Evolutionary conservation across 345 rosid genomes (phyloP), one percentile per base, ranked within the genome.

Genomic region (Lepidium aucheri): DNA sequence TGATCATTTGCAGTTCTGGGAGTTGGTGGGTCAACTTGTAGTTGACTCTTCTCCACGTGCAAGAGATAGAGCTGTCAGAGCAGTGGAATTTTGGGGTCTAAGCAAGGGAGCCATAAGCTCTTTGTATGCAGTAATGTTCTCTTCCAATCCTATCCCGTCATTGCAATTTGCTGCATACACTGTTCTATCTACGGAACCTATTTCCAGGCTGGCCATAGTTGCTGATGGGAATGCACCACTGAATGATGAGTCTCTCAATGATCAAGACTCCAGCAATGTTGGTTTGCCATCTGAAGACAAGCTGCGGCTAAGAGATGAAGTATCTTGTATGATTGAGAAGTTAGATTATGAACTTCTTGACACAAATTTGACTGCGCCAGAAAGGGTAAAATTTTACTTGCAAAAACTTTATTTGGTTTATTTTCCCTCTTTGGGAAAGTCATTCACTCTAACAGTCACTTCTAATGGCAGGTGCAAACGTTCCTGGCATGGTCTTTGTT

Each of bases 31-130:
- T 50, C 70, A 76, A 50, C 80, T 80, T 61, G 86, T 81, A 63
- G 70, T 85, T 4, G 76, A 77, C 52, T 85, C 98, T 65, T 79
- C 96, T 43, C 65, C 76, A 30, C 76, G 75, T 60, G 80, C 81
- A 34, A 88, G 88, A 76, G 97, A 85, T 51, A 82, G 85, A 84
- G 97, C 98, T 28, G 85, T 86, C 60, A 90, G 77, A 77, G 89
- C 96, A 24, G 79, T 88, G 69, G 94, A 90, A 67, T 86, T 86
- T 67, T 88, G 98, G 98, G 96, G 96, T 9, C 81, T 93, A 53
- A 79, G 86, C 76, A 85, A 77, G 74, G 96, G 95, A 73, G 76
- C 97, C 24, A 80, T 90, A 51, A 78, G 78, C 82, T 80, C 97
- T 68, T 82, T 93, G 73, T 93, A 88, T 79, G 83, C 96, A 53